phyloP scores from a whole-genome alignment of 2,329 filamentous ascomycete species.

The Stagonosporopsis tanaceti region DNA sequence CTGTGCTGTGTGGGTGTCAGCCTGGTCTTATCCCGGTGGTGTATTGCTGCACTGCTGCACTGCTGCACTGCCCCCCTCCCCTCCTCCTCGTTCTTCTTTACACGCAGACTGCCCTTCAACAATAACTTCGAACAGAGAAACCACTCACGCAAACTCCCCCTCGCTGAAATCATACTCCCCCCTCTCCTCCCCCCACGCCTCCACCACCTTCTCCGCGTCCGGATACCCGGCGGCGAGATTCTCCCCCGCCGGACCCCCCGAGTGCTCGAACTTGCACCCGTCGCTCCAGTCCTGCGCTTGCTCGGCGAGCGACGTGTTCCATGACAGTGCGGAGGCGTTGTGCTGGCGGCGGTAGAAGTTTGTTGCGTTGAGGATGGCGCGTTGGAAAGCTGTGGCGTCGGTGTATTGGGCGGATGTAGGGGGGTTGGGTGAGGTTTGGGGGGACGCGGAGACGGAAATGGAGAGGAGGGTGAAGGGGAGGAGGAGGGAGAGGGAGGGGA shows the following conservation, averaged over 20 bases:
- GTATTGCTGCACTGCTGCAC: not conserved
- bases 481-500: not conserved
- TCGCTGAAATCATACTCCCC: constrained; percentile 65
- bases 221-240: constrained; percentile 75
- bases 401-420: constrained; percentile 48
- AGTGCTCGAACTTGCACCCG: constrained; percentile 61
- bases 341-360: constrained; percentile 72
- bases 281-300: constrained; percentile 63
- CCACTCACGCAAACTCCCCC: constrained; percentile 60
- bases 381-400: constrained; percentile 51
- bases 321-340: constrained; percentile 65
- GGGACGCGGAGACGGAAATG: not conserved
- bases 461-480: not conserved
- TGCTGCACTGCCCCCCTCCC: not conserved
- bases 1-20: constrained; percentile 48
- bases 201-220: constrained; percentile 66
- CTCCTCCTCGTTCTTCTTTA: no score
- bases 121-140: not conserved
- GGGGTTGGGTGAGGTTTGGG: not conserved
- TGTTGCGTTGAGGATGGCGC: constrained; percentile 69
- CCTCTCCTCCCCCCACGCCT: constrained; percentile 71
- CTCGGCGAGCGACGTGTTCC: constrained; percentile 70
- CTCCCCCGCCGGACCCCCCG: constrained; percentile 73
- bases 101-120: no score
- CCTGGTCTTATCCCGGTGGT: not conserved